Evolutionary conservation across 2,329 filamentous ascomycete species (phyloP), one percentile per base, ranked within the genome.

Genomic region (Didymella sp.): DNA sequence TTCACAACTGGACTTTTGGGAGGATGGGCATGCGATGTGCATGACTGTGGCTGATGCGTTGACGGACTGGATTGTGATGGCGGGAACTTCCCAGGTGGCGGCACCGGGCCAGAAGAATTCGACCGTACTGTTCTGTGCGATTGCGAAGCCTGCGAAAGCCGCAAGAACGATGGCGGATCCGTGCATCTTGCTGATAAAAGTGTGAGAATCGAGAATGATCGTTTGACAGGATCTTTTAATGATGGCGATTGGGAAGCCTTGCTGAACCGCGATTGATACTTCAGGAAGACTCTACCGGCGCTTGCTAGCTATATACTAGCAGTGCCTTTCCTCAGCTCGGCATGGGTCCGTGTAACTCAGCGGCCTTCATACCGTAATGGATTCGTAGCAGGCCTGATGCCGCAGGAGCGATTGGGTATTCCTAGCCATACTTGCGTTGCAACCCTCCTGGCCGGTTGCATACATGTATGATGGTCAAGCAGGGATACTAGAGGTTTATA

Each of bases 1-100:
- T 30, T 51, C 30, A 25, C 41, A 46, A 7, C 12, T 25, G 6
- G 12, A 13, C 1, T 6, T 15, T 11, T 17, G 22, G 17, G 37
- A 31, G 4, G 15, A 38, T 4, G 40, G 21, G 6, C 49, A 44
- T 22, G 40, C 31, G 19, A 31, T 37, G 6, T 31, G 17, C 13
- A 51, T 19, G 24, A 44, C 17, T 30, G 49, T 44, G 6, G 49
- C 48, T 13, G 38, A 51, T 13, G 48, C 30, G 24, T 43, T 37
- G 30, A 37, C 48, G n/a, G 38, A 37, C 12, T 43, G 15, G 4
- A 51, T 13, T 2, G 30, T 28, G 21, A 51, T 24, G n/a, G 11
- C 40, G 3, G 49, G 31, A 24, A 19, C 30, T n/a, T 27, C 6
- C n/a, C 27, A 37, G 17, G 19, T 13, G 4, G 17, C 30, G 7